phyloP scores from a whole-genome alignment of 1,139 yeast genomes.

The Blastobotrys proliferans region DNA sequence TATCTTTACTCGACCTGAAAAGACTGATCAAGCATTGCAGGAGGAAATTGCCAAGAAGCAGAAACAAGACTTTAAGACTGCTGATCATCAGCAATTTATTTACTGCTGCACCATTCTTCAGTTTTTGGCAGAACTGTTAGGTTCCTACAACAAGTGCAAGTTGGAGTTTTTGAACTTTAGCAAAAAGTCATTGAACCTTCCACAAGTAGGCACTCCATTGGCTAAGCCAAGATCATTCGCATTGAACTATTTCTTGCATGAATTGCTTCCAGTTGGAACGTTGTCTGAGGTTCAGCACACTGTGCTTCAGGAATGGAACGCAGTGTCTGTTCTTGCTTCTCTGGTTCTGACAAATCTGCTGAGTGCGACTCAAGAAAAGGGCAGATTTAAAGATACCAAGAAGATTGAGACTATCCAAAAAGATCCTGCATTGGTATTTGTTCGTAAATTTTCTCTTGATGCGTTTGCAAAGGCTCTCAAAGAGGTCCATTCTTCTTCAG shows the following conservation, averaged over 20 bases:
- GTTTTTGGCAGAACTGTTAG: conserved; percentile 63
- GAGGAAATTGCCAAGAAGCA: conserved; percentile 18
- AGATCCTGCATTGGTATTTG: conserved; percentile 66
- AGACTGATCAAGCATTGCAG: conserved; percentile 22
- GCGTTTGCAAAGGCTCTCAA: conserved; percentile 58
- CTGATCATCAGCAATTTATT: conserved; percentile 49
- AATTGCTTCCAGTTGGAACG: conserved; percentile 57
- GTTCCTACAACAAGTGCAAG: conserved; percentile 77
- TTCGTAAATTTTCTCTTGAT: conserved; percentile 72
- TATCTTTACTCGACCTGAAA: conserved; percentile 25
- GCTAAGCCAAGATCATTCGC: conserved; percentile 71
- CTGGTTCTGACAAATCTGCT: conserved; percentile 40
- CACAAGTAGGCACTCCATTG: conserved; percentile 12
- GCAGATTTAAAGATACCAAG: conserved; percentile 26
- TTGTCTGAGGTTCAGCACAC: conserved; percentile 28
- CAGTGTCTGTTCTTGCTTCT: conserved; percentile 50
- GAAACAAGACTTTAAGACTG: conserved; percentile 24
- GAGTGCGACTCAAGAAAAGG: conserved; percentile 52
- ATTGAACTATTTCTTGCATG: conserved; percentile 71
- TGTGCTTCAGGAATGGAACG: conserved; percentile 28
- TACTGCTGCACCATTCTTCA: conserved; percentile 68
- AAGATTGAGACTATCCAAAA: conserved; percentile 34
- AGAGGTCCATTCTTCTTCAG: conserved; percentile 41
- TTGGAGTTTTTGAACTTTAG: conserved; percentile 77
- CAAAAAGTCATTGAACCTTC: conserved; percentile 43